A percentile compares a stretch with the other conserved stretches of the same genome.
These are phyloP conservation scores for Cercospora zeae-maydis DNA, from an alignment of 2,329 filamentous ascomycete species.

Conservation along the genomic window DNA sequence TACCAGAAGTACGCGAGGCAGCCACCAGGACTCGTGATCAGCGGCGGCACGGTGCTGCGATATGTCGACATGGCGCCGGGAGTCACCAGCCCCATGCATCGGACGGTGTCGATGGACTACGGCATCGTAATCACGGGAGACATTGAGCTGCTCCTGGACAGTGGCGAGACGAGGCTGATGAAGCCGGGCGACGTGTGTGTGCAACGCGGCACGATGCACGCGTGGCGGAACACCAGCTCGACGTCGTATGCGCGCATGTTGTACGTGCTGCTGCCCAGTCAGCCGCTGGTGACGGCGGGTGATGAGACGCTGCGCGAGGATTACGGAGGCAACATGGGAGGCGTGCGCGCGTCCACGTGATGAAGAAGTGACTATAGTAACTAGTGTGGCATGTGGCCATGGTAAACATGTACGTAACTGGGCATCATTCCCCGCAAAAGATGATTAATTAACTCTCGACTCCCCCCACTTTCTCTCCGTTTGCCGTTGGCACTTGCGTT, in stretches of 20 bases:
- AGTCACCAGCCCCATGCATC: conserved; percentile 31
- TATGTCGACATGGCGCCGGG: conserved; percentile 29
- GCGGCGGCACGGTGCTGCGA: conserved; percentile 46
- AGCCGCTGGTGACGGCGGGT: conserved; percentile 26
- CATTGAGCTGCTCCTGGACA: conserved; percentile 34
- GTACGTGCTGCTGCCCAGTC: conserved; percentile 32
- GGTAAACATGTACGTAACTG: too few species aligned
- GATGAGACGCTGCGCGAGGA: conserved; percentile 32
- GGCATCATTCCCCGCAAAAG: too few species aligned
- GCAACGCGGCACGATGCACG: conserved; percentile 37
- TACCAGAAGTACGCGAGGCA: conserved; percentile 45
- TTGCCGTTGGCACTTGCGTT: too few species aligned
- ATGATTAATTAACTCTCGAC: too few species aligned
- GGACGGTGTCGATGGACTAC: conserved; percentile 36
- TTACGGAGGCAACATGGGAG: conserved; percentile 29
- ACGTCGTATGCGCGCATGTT: conserved; percentile 35
- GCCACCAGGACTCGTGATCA: conserved; percentile 49
- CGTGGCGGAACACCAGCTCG: conserved; percentile 34
- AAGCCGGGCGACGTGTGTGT: conserved; percentile 33
- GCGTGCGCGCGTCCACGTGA: conserved; percentile 23
- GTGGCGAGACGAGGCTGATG: conserved; percentile 33
- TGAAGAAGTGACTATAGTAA: too few species aligned
- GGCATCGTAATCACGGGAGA: conserved; percentile 35
- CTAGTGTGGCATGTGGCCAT: too few species aligned
- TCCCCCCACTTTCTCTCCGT: too few species aligned